These are phyloP conservation scores for Saccharomyces pastorianus DNA, from an alignment of 1,139 yeast genomes.

Conservation along the genomic window DNA sequence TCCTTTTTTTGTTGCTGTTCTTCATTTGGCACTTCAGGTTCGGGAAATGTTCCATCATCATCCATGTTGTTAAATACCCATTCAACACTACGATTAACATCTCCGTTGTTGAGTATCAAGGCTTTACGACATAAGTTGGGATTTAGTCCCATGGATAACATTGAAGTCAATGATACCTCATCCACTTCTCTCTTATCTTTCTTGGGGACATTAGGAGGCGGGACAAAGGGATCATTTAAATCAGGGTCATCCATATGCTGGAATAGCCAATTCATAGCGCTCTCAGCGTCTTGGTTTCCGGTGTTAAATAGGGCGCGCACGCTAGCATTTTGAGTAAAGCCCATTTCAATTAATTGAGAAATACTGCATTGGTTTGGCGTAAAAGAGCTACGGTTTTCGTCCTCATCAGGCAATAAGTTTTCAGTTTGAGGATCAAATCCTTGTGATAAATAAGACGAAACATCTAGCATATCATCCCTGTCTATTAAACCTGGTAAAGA, in stretches of 20 bases:
- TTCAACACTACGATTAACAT: constrained; percentile 72
- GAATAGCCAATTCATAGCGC: constrained; percentile 87
- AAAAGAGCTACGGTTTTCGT: constrained; percentile 35
- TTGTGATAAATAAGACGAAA: constrained; percentile 33
- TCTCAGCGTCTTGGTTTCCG: constrained; percentile 61
- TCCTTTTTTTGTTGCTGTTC: constrained; percentile 12
- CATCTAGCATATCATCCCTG: constrained; percentile 25
- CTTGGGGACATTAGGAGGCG: constrained; percentile 19
- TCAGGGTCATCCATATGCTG: constrained; percentile 81
- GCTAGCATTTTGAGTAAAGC: constrained; percentile 68
- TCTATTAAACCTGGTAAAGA: constrained; percentile 41
- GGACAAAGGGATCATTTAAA: constrained; percentile 54
- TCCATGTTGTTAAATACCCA: constrained; percentile 81
- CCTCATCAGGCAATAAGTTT: constrained; percentile 32
- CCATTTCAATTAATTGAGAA: constrained; percentile 62
- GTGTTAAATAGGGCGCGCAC: constrained; percentile 63
- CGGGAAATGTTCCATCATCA: constrained; percentile 42
- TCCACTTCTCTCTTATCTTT: constrained; percentile 32
- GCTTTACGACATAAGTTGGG: constrained; percentile 61
- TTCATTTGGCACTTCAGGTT: constrained; percentile 4
- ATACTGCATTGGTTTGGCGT: constrained; percentile 50
- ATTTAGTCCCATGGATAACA: constrained; percentile 65
- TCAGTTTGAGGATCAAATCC: constrained; percentile 38
- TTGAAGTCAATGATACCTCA: constrained; percentile 42
- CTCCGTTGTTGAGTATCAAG: constrained; percentile 46